Evolutionary conservation across 2,329 filamentous ascomycete genomes (phyloP).

Genomic region (Cryphonectria carpinicola): DNA sequence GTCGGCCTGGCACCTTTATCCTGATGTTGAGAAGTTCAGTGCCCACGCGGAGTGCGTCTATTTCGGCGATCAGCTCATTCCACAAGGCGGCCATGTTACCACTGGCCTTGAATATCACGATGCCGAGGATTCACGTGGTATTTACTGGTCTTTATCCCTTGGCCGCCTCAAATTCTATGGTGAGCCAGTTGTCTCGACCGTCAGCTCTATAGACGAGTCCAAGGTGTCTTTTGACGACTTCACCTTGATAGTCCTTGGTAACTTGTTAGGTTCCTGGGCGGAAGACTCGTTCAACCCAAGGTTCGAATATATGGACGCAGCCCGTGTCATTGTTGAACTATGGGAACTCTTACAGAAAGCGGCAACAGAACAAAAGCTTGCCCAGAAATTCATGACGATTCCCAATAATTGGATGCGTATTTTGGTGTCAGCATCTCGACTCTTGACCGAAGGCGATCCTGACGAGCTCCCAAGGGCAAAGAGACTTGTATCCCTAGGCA

Average conservation of each 20-base stretch:
- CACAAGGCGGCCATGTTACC: background rate
- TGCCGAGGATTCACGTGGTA: background rate
- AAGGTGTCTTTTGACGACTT: background rate
- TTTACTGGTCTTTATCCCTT: constrained; percentile 6
- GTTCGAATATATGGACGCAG: background rate
- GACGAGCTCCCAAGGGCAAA: background rate
- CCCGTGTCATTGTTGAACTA: background rate
- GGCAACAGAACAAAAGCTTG: background rate
- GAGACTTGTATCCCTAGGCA: background rate
- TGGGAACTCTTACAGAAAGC: background rate
- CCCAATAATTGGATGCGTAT: background rate
- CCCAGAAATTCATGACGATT: background rate
- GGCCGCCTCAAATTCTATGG: constrained; percentile 11
- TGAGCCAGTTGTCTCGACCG: background rate
- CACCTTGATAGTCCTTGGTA: background rate
- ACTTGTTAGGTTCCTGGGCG: background rate
- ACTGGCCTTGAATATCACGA: background rate
- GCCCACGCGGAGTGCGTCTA: background rate
- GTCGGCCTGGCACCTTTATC: constrained; percentile 42
- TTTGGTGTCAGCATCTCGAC: background rate
- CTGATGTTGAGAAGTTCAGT: constrained; percentile 34
- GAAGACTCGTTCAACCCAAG: background rate
- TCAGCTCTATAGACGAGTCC: background rate
- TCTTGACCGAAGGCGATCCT: background rate
- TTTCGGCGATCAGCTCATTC: background rate